A percentile compares a stretch with the other conserved stretches of the same genome.
Evolutionary conservation across 208 protist genomes (phyloP).

Genomic region (Acanthamoeba culbertsoni): DNA sequence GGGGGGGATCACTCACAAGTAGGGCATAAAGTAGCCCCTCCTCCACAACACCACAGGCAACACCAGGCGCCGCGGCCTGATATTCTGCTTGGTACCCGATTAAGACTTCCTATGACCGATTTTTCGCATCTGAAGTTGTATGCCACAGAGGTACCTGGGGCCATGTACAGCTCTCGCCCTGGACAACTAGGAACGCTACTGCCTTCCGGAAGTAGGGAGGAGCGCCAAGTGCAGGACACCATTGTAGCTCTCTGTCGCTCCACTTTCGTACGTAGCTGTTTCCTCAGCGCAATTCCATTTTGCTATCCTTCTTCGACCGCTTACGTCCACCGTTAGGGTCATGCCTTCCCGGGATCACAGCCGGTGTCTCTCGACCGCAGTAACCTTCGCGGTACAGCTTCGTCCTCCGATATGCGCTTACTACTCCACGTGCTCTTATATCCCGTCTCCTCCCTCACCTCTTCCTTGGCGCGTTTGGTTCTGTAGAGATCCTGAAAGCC

Average conservation of each 20-base stretch:
- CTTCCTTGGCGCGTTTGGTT: background rate
- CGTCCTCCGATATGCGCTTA: background rate
- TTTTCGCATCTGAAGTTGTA: background rate
- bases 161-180: background rate
- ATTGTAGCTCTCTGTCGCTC: background rate
- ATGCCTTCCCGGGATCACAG: conserved; percentile 69
- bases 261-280: background rate
- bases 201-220: background rate
- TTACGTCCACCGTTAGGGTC: background rate
- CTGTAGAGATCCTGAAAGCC: background rate
- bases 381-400: background rate
- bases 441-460: background rate
- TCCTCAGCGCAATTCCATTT: background rate
- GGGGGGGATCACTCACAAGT: too few relatives aligned
- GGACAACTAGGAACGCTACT: background rate
- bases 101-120: background rate
- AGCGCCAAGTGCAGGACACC: background rate
- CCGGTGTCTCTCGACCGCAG: conserved; percentile 58
- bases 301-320: background rate
- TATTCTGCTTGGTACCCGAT: background rate
- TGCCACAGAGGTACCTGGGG: background rate
- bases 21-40: too few relatives aligned
- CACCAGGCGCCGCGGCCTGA: background rate
- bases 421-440: background rate
- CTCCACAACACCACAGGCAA: too few relatives aligned